These are phyloP conservation scores for Wickerhamomyces strasburgensis DNA, from an alignment of 805 yeast genomes.

Conservation along the genomic window DNA sequence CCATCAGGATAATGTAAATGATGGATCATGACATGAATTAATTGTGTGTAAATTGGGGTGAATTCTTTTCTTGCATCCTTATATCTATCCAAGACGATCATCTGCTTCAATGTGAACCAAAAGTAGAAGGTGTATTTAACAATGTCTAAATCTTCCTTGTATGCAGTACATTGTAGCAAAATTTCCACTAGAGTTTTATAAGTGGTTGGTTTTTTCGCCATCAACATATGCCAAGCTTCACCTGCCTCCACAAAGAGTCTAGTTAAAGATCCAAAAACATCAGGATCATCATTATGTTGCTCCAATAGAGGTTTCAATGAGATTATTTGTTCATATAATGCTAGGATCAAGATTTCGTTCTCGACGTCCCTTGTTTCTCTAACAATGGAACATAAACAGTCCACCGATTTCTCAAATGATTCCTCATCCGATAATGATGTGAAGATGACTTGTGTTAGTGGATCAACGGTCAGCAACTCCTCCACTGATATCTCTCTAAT, in stretches of 20 bases:
- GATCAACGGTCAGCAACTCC: constrained; percentile 54
- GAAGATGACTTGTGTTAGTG: constrained; percentile 67
- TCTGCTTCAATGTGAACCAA: constrained; percentile 80
- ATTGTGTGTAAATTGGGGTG: constrained; percentile 49
- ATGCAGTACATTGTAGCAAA: constrained; percentile 62
- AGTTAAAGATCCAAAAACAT: constrained; percentile 62
- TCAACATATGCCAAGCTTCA: constrained; percentile 88
- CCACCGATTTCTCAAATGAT: constrained; percentile 79
- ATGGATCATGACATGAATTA: constrained; percentile 55
- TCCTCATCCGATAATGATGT: constrained; percentile 51
- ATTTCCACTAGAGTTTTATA: constrained; percentile 73
- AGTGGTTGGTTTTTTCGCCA: constrained; percentile 64
- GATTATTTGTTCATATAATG: constrained; percentile 65
- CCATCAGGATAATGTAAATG: constrained; percentile 73
- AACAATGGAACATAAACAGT: constrained; percentile 77
- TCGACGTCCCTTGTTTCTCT: constrained; percentile 78
- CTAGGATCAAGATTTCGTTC: constrained; percentile 54
- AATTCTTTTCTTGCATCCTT: constrained; percentile 46
- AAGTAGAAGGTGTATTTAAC: constrained; percentile 88
- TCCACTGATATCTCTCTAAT: constrained; percentile 77
- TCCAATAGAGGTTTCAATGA: constrained; percentile 49
- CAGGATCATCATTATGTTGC: constrained; percentile 38
- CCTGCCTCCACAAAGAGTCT: constrained; percentile 88
- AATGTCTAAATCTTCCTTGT: constrained; percentile 80
- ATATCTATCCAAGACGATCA: constrained; percentile 53